Base-by-base conservation (phyloP, 2,329 filamentous ascomycete genomes). In the Paecilomyces sp. region DNA sequence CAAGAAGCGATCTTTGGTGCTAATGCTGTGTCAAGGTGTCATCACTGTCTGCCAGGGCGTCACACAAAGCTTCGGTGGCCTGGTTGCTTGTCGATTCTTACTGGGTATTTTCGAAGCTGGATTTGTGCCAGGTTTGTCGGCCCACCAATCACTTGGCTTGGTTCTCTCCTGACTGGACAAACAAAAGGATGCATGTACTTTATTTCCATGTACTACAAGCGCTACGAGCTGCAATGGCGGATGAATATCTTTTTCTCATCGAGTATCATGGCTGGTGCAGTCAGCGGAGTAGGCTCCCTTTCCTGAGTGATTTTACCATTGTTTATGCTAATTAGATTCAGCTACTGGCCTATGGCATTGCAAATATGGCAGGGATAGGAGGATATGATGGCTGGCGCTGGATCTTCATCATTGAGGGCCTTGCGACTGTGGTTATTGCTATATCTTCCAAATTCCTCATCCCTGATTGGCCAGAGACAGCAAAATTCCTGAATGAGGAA, bases 1-100 rank as follows among this genome's bases (percentile, higher is more conserved):
- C 13, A 31, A 6, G 22, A 13, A 36, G 51, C 59, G 22, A 11
- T 61, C 55, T 56, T 50, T 59, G 47, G 36, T 61, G 57, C 60
- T 65, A 30, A 58, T 66, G 8, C 54, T 34, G 15, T 60, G 4
- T 6, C 11, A 24, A 78, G 77, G 76, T 1, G 64, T 79, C 18
- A 62, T 79, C 12, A 75, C 75, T 1, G 70, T 77, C 64, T 79
- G 76, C 30, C 75, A 78, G 61, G 78, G 77, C 0, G 60, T 79
- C 2, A 76, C 75, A 0, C 54, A 63, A 28, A 75, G 69, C 34
- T 80, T 78, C 34, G 68, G 67, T 18, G 77, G 76, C 2, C 67
- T 78, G 47, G 65, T 75, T 8, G 71, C 66, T 12, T 74, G 71
- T 57, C 68, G 74, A 1, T 69, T 76, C 57, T 57, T 76, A 12